Base-by-base conservation (phyloP, 2,329 filamentous ascomycete genomes). In the Thelonectria rubi region DNA sequence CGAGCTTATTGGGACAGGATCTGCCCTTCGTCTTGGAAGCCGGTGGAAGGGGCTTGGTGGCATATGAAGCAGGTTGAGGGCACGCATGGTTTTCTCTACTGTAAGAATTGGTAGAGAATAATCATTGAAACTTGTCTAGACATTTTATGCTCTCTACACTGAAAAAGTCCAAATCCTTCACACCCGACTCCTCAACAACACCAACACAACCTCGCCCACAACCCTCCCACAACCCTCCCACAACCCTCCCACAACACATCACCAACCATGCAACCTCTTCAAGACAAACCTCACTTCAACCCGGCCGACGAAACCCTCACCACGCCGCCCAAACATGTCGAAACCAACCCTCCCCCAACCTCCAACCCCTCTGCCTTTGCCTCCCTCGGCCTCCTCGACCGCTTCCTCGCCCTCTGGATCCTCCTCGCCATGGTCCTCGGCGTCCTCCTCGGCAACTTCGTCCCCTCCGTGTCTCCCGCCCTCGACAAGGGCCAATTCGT, bases 351-450 rank as follows among this genome's bases (percentile, higher is more conserved):
- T 3, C 11, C 20, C n/a, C 37, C 8, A 30, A 9, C 58, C 14
- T 11, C 40, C 5, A 64, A 52, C 3, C 21, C 32, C 1, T 84
- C 83, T 0, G 76, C 79, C 0, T 85, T 86, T 74, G 84, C 84
- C 45, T 77, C 82, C 1, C 82, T 90, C 0, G 84, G 84, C 5
- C 80, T 83, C 65, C 80, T 91, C 1, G 88, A 91, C 69, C 83
- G 87, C 2, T 87, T 86, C 67, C 82, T 91, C 1, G 88, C 86
- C 2, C 39, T 90, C 24, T 91, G 91, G 91, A 94, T 94, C 61
- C 80, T 94, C 24, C 82, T 94, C 0, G 90, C 91, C 47, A 95
- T 95, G 88, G 81, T 84, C 1, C 76, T 93, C 8, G 91, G 92
- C 3, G 89, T 95, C 45, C 78, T 94, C 1, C 77, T 94, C 0